Evolutionary conservation across 2,329 filamentous ascomycete genomes (phyloP).

Genomic region (Aspergillus oerlinghausenensis): DNA sequence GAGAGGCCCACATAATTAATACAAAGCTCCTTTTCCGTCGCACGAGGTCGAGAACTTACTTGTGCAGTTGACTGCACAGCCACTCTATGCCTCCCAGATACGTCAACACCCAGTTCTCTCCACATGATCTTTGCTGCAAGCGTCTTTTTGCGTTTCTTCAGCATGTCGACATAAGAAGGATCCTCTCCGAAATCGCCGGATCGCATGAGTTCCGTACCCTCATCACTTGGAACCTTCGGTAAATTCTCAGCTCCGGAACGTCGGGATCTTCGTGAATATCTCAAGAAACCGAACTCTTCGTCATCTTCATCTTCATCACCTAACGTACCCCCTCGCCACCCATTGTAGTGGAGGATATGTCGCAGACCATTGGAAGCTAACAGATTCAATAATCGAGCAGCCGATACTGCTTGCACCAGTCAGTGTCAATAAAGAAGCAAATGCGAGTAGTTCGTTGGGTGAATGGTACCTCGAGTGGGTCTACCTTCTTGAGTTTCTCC

Average conservation of each 20-base stretch:
- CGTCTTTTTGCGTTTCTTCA: constrained; percentile 54
- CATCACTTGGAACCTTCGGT: constrained; percentile 77
- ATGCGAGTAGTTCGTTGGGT: background rate
- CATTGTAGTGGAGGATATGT: constrained; percentile 44
- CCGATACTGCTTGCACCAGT: constrained; percentile 25
- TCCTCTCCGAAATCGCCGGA: constrained; percentile 74
- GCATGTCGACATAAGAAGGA: constrained; percentile 49
- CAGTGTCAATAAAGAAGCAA: background rate
- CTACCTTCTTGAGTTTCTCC: constrained; percentile 9
- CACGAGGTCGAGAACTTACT: constrained; percentile 38
- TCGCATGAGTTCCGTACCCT: constrained; percentile 73
- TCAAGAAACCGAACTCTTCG: constrained; percentile 26
- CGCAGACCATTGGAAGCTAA: constrained; percentile 52
- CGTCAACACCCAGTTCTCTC: constrained; percentile 71
- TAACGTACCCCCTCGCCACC: constrained; percentile 18
- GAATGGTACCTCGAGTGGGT: constrained; percentile 20
- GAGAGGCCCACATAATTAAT: constrained; percentile 7
- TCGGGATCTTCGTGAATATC: constrained; percentile 46
- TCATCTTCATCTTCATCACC: constrained; percentile 29
- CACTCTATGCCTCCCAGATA: constrained; percentile 53
- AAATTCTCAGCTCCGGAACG: constrained; percentile 51
- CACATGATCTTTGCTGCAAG: constrained; percentile 70
- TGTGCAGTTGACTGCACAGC: constrained; percentile 67
- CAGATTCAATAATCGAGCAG: constrained; percentile 49
- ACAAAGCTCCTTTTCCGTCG: background rate